Base-by-base conservation (phyloP, 176 grass and related monocot species). In the Oryza longistaminata region DNA sequence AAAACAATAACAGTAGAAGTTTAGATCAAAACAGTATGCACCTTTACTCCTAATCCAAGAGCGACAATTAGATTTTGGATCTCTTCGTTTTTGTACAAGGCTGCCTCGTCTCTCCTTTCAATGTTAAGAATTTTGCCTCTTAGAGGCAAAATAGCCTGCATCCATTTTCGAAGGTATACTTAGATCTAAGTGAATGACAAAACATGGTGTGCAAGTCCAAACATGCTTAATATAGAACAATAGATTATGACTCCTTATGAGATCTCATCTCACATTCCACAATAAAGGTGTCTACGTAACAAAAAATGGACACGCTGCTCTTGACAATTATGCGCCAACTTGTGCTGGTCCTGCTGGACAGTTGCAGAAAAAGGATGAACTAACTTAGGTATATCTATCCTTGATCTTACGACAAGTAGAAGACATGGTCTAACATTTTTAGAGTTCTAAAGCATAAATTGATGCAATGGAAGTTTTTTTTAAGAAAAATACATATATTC, bases 61-160 rank as follows among this genome's bases (percentile, higher is more conserved):
- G 2, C 96, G 68, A 94, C 93, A 85, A 99, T 99, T 62, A 96
- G 91, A 87, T 95, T 99, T 90, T 99, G 96, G 68, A 99, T 96
- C 81, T 99, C 93, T 91, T 94, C 93, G 61, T 94, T 99, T 87
- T 96, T 99, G 81, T 99, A 99, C 90, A 99, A n/a, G n/a, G 96
- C 86, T 81, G 96, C 96, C 92, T 96, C 96, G 34, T 99, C 93
- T 88, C 11, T 95, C 88, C 90, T 89, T 86, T 99, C 96, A 76
- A 99, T 99, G 79, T 99, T 96, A 25, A 99, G 89, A 90, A 96
- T 99, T 90, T 99, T 96, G 73, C 93, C 96, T 80, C 91, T 94
- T 44, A 99, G 81, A 73, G 93, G 96, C 76, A 99, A 94, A 88
- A 99, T 90, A 66, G 96, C 96, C 96, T 99, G 85, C 85, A 90